Evolutionary conservation across 2,329 filamentous ascomycete species (phyloP).

Genomic region (Cladobotryum protrusum): DNA sequence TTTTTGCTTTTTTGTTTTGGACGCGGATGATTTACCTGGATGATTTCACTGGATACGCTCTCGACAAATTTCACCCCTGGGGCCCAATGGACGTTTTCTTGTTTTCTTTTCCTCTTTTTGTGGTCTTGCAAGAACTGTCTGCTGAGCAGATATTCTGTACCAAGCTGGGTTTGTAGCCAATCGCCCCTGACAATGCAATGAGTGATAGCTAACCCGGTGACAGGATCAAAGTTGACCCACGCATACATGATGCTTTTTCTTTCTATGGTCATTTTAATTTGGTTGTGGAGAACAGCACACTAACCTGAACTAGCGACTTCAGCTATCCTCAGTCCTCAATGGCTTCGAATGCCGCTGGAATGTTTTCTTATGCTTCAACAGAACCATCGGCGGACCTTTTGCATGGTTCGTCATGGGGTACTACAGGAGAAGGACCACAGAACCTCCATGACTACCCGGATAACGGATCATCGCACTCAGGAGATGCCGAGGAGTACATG

Average conservation of each 20-base stretch:
- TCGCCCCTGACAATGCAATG: constrained; percentile 15
- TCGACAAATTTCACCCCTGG: too few species aligned
- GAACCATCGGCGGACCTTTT: constrained; percentile 53
- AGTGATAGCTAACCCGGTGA: constrained; percentile 20
- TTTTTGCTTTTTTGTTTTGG: too few species aligned
- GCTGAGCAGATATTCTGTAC: constrained; percentile 7
- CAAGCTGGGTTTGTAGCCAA: constrained; percentile 22
- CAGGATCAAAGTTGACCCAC: constrained; percentile 54
- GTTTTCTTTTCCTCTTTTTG: neutral
- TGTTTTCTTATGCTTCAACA: constrained; percentile 55
- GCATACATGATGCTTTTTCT: constrained; percentile 29
- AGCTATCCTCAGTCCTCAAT: constrained; percentile 49
- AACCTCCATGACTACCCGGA: constrained; percentile 51
- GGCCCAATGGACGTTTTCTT: neutral
- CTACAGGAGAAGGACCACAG: constrained; percentile 53
- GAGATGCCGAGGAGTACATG: constrained; percentile 50
- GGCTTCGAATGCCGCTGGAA: constrained; percentile 42
- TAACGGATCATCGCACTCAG: constrained; percentile 42
- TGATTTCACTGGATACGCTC: too few species aligned
- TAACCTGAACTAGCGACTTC: constrained; percentile 52
- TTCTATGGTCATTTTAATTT: constrained; percentile 26
- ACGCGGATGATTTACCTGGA: too few species aligned
- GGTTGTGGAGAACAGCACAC: constrained; percentile 47
- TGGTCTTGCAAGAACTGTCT: constrained; percentile 14
- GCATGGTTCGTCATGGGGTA: constrained; percentile 48